Evolutionary conservation across 2,329 filamentous ascomycete species (phyloP), one percentile per base, ranked within the genome.

Genomic region (Venturia carpophila): DNA sequence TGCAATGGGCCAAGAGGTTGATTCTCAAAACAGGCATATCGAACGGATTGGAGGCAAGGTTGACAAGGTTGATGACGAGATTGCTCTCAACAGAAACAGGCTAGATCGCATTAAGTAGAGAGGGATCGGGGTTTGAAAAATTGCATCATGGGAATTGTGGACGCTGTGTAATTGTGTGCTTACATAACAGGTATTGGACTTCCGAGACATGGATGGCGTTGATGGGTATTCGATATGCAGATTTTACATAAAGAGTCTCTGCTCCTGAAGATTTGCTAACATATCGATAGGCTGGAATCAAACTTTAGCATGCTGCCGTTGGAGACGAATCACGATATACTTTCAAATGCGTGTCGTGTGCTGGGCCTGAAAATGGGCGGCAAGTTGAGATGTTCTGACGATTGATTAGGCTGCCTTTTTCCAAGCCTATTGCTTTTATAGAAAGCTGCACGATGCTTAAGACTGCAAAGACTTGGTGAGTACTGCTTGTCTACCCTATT

Each of bases 41-140:
- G 87, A 89, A 68, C 83, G 87, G 66, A 91, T 97, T 72, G 89
- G 84, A 69, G 79, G 79, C 69, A 95, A 95, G 63, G 60, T 43
- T 27, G 91, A 96, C 74, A 83, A 82, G 70, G 90, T 96, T 69
- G 89, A 92, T 75, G 89, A 93, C 69, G 84, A 89, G 72, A 90
- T 93, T 71, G 85, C 86, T 66, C 86, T 91, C 83, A 92, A 92
- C 79, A 82, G 88, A 69, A 85, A 87, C 71, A 83, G 85, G 70
- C 74, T 92, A 74, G 85, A 88, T 71, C 82, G 87, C 62, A 86
- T 88, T 69, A 76, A 77, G 67, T 81, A 78, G 24, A 62, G 9
- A 19, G 9, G 27, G 9, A 17, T 55, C 30, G 11, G 49, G 49
- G 5, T 34, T 55, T 27, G 27, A 15, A n/a, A 37, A 11, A 58